Base-by-base conservation (phyloP, 2,329 filamentous ascomycete species). In the Trichoderma gracile region DNA sequence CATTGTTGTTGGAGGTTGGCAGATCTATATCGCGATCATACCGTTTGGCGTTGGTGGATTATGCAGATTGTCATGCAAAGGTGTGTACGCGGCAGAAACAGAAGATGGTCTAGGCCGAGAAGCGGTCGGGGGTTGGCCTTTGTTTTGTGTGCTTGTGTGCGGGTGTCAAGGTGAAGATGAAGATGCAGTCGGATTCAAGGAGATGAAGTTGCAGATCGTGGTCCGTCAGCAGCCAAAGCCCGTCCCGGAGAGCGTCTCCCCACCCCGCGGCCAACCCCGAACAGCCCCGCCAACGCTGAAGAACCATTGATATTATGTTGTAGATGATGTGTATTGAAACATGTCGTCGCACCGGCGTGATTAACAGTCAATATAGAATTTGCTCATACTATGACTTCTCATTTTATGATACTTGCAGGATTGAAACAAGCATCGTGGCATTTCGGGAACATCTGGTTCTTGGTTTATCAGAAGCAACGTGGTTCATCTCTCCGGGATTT, bases 1-100 rank as follows among this genome's bases (percentile, higher is more conserved):
- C 94, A 97, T 97, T 57, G 46, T 72, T 9, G 7, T 27, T 2
- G 30, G 19, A 15, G 12, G 54, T 3, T 38, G n/a, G 30, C 8
- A 65, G 54, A 45, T 63, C 63, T 54, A 49, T 52, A 33, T 57
- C 33, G 33, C 10, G 5, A 38, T 38, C 57, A 56, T 42, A 52
- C 17, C 17, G 33, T 27, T 23, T 63, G 49, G 21, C n/a, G 50
- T 45, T 5, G 21, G 10, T 21, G 25, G 33, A 25, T 55, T 42
- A 43, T 38, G 9, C 7, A n/a, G 19, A 15, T 1, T 2, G 19
- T 17, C 19, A 9, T n/a, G 21, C 7, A 52, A 38, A 3, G 33
- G 17, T n/a, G 46, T 9, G 30, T 3, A 33, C 30, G 30, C 30
- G 30, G 30, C 2, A 12, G 15, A 54, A 14, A 33, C 27, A 50